Percentiles rank a stretch among this genome's conserved stretches.
phyloP scores from a whole-genome alignment of 257 asterid genomes.

The Fraxinus excelsior region DNA sequence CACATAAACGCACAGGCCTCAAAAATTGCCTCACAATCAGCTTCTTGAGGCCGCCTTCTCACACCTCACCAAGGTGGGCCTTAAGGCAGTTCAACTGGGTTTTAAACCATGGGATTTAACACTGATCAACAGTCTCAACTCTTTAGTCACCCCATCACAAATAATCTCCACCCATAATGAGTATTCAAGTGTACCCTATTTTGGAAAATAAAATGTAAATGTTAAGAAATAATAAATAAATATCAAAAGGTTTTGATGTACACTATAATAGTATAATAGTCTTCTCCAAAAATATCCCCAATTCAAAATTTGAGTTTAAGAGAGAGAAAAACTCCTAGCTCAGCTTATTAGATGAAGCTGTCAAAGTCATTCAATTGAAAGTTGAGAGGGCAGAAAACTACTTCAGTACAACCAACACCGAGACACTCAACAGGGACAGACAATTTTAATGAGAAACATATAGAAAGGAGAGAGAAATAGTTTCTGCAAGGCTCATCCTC shows the following conservation, averaged over 20 bases:
- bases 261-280: background rate
- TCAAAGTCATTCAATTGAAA: background rate
- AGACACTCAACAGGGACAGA: background rate
- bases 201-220: background rate
- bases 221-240: background rate
- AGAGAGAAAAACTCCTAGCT: background rate
- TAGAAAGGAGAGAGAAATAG: background rate
- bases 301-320: background rate
- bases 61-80: no score
- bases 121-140: background rate
- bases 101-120: background rate
- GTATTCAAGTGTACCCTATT: background rate
- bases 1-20: no score
- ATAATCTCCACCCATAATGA: background rate
- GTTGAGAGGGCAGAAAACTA: background rate
- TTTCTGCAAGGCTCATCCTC: background rate
- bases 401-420: background rate
- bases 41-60: no score
- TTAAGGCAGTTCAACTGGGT: no score
- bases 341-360: background rate
- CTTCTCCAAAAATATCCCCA: background rate
- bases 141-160: background rate
- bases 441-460: background rate
- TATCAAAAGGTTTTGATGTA: background rate
- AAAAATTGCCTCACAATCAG: no score